Evolutionary conservation across 768 basidiomycete genomes (phyloP).

Genomic region (Lanmaoa rubissima): DNA sequence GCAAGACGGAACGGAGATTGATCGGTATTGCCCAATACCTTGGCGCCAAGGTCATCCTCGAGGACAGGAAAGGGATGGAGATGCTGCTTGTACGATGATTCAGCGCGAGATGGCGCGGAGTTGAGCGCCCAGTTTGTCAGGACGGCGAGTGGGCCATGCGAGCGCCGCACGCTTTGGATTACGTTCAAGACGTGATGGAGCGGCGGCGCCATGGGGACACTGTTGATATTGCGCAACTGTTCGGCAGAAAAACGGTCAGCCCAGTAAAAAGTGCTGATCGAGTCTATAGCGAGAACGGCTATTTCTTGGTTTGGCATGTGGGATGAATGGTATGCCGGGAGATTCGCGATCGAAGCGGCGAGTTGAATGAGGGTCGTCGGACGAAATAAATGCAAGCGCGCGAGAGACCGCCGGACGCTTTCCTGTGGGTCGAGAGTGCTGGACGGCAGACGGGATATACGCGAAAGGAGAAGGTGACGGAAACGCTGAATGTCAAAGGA

Average conservation of each 20-base stretch:
- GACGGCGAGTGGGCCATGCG: constrained; percentile 49
- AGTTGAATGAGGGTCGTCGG: constrained; percentile 68
- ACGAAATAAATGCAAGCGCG: constrained; percentile 63
- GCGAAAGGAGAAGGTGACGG: constrained; percentile 47
- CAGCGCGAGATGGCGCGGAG: constrained; percentile 17
- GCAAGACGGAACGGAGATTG: constrained; percentile 34
- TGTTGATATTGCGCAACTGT: constrained; percentile 37
- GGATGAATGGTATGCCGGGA: constrained; percentile 52
- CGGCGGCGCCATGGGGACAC: constrained; percentile 25
- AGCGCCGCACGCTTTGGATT: constrained; percentile 46
- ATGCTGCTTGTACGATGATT: constrained; percentile 49
- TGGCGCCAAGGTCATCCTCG: constrained; percentile 16
- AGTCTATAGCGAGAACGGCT: constrained; percentile 71
- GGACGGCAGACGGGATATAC: constrained; percentile 35
- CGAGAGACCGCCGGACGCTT: constrained; percentile 41
- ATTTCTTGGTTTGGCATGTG: constrained; percentile 54
- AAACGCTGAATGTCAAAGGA: constrained; percentile 61
- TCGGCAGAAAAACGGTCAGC: constrained; percentile 65
- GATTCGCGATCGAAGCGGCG: constrained; percentile 58
- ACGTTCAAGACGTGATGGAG: constrained; percentile 48
- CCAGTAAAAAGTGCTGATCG: constrained; percentile 78
- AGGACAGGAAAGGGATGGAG: constrained; percentile 44
- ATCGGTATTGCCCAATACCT: constrained; percentile 8
- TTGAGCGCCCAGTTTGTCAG: constrained; percentile 65
- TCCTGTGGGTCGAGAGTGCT: constrained; percentile 21